Evolutionary conservation across 2,329 filamentous ascomycete species (phyloP).

Genomic region (Diaporthe sp.): DNA sequence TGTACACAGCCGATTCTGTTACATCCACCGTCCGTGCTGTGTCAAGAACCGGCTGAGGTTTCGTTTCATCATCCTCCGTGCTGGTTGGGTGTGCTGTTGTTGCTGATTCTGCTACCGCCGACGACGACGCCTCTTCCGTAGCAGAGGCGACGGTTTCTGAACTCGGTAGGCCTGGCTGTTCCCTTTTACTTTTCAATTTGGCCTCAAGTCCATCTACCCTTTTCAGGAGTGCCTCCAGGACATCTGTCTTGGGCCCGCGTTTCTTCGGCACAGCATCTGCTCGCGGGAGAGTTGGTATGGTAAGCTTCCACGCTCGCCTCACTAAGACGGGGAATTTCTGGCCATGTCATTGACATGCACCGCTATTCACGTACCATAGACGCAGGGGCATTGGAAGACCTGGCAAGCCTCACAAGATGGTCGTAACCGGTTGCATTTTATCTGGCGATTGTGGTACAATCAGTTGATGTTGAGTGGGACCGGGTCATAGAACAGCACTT

Average conservation of each 20-base stretch:
- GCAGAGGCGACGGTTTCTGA: constrained; percentile 47
- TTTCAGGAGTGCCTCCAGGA: constrained; percentile 86
- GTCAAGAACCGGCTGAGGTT: constrained; percentile 56
- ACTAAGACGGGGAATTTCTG: not conserved
- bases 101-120: constrained; percentile 41
- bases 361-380: constrained; percentile 77
- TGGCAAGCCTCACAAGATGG: constrained; percentile 91
- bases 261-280: constrained; percentile 91
- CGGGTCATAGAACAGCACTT: not conserved
- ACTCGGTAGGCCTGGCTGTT: constrained; percentile 46
- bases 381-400: constrained; percentile 88
- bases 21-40: constrained; percentile 51
- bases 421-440: constrained; percentile 90
- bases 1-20: constrained; percentile 58
- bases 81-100: constrained; percentile 44
- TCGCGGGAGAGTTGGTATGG: not conserved
- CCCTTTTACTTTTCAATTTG: constrained; percentile 76
- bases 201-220: constrained; percentile 88
- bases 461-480: constrained; percentile 21
- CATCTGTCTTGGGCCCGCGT: constrained; percentile 89
- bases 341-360: not conserved
- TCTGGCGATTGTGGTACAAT: constrained; percentile 63
- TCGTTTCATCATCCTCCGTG: constrained; percentile 53
- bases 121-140: constrained; percentile 43
- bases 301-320: constrained; percentile 29